These are phyloP conservation scores for Pestalotiopsis fici DNA, from an alignment of 2,329 filamentous ascomycete genomes.

Conservation along the genomic window DNA sequence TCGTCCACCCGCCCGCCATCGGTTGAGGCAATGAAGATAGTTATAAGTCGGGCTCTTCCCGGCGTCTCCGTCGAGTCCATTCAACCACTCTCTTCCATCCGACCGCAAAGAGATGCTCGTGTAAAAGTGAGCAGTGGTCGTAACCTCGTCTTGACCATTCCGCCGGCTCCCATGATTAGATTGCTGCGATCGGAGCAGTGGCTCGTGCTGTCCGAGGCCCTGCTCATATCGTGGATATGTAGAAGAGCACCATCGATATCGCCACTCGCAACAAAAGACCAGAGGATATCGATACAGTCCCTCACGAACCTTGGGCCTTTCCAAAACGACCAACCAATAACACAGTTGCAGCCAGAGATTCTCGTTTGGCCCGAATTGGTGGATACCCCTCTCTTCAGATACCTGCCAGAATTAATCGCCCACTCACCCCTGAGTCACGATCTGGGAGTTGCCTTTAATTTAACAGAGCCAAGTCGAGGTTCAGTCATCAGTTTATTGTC, in stretches of 20 bases:
- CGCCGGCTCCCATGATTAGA: slow-evolving; percentile 42
- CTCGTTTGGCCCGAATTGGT: neutral
- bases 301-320: neutral
- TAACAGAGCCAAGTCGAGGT: slow-evolving; percentile 40
- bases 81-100: slow-evolving; percentile 23
- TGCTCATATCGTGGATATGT: slow-evolving; percentile 45
- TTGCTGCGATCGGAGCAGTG: slow-evolving; percentile 49
- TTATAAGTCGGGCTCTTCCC: slow-evolving; percentile 34
- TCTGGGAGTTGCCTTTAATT: slow-evolving; percentile 39
- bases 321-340: neutral
- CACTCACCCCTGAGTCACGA: slow-evolving; percentile 32
- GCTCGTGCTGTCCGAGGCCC: slow-evolving; percentile 44
- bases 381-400: slow-evolving; percentile 23
- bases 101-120: slow-evolving; percentile 43
- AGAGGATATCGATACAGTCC: slow-evolving; percentile 3
- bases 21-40: slow-evolving; percentile 33
- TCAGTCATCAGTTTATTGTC: slow-evolving; percentile 36
- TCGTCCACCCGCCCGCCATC: slow-evolving; percentile 26
- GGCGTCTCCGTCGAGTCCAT: slow-evolving; percentile 33
- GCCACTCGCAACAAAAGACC: slow-evolving; percentile 10
- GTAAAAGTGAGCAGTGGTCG: slow-evolving; percentile 42
- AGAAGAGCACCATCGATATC: slow-evolving; percentile 17
- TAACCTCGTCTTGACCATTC: slow-evolving; percentile 40
- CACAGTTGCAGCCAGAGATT: neutral
- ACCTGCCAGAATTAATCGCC: slow-evolving; percentile 41